Conservation (phyloP, 169 alveolate species). For the Ichthyophthirius multifiliis region DNA sequence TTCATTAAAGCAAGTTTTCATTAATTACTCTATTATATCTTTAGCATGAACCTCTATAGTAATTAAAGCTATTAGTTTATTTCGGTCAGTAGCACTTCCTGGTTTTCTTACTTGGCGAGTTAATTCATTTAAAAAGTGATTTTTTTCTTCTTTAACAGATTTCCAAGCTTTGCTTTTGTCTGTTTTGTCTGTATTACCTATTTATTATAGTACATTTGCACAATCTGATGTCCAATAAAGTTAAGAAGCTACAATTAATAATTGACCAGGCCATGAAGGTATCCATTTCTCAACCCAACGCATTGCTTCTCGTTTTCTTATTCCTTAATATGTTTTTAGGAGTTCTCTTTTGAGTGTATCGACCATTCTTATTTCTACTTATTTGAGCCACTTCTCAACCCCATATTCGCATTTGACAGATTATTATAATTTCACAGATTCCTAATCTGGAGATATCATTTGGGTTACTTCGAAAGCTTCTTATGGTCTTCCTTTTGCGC, state of each 20-base stretch:
- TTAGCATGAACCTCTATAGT: slow-evolving; percentile 83
- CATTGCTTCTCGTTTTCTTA: slow-evolving; percentile 54
- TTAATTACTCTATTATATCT: slow-evolving; percentile 48
- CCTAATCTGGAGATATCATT: slow-evolving; percentile 88
- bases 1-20: slow-evolving; percentile 80
- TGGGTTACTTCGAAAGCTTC: slow-evolving; percentile 67
- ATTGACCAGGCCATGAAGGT: slow-evolving; percentile 83
- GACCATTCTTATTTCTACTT: slow-evolving; percentile 69
- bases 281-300: slow-evolving; percentile 80
- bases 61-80: slow-evolving; percentile 90
- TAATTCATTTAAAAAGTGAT: slow-evolving; percentile 84
- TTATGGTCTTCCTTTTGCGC: background rate
- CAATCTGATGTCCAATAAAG: slow-evolving; percentile 91
- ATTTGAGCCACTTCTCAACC: slow-evolving; percentile 66
- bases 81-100: slow-evolving; percentile 75
- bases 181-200: slow-evolving; percentile 62
- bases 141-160: slow-evolving; percentile 84
- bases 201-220: slow-evolving; percentile 73
- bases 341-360: slow-evolving; percentile 67
- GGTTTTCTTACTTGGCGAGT: slow-evolving; percentile 87
- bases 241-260: slow-evolving; percentile 89
- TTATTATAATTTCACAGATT: slow-evolving; percentile 60
- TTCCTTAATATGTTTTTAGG: slow-evolving; percentile 49
- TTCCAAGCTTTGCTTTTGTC: slow-evolving; percentile 87
- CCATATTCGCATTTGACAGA: slow-evolving; percentile 49